Conservation (phyloP, 176 grass and related monocot species). For the Aegilops tauschii region DNA sequence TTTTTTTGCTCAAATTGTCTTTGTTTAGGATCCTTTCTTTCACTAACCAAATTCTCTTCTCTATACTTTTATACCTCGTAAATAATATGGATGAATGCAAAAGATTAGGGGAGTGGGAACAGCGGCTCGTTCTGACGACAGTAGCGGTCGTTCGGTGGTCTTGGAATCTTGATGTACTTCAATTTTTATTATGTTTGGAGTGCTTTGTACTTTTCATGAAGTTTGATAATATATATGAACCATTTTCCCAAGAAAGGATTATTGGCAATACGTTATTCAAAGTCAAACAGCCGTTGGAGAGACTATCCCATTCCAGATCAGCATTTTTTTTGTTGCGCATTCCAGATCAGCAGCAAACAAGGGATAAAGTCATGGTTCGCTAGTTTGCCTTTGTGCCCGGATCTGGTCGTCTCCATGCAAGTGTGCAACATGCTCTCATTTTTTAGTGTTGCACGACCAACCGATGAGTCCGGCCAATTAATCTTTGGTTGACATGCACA, state of each 20-base stretch:
- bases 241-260: not conserved
- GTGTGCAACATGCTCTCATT: not conserved
- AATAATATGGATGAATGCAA: not conserved
- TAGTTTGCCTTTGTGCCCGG: conserved; percentile 28
- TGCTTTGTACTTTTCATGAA: too few species aligned
- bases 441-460: conserved; percentile 12
- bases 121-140: too few species aligned
- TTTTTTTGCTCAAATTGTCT: too few species aligned
- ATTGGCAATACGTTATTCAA: not conserved
- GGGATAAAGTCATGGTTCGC: not conserved
- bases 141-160: too few species aligned
- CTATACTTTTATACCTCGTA: not conserved
- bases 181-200: too few species aligned
- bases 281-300: not conserved
- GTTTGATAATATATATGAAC: too few species aligned
- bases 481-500: not conserved
- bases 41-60: too few species aligned
- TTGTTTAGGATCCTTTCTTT: too few species aligned
- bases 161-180: too few species aligned
- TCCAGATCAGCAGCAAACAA: not conserved
- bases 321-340: not conserved
- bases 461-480: not conserved
- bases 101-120: not conserved
- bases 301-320: not conserved
- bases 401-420: conserved; percentile 37